A percentile compares a stretch with the other conserved stretches of the same genome.
phyloP scores from a whole-genome alignment of 352 stramenopile species.

The Phytophthora hibernalis region DNA sequence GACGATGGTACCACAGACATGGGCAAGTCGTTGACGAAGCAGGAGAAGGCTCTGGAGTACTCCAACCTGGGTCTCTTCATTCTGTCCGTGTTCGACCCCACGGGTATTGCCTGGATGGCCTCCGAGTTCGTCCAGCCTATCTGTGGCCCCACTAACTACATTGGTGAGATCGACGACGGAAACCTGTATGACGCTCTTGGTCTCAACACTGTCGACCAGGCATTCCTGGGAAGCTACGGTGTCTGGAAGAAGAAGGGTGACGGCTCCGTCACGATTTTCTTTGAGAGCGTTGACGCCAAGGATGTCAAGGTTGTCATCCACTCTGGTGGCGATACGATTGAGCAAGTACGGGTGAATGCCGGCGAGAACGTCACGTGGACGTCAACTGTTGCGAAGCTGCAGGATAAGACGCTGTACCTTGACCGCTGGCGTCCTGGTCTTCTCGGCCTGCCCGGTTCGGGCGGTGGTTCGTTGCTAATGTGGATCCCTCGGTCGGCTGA shows the following conservation, averaged over 20 bases:
- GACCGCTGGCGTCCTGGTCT: slow-evolving; percentile 35
- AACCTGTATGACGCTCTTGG: slow-evolving; percentile 48
- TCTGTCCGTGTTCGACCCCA: slow-evolving; percentile 57
- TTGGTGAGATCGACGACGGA: slow-evolving; percentile 63
- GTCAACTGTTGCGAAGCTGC: slow-evolving; percentile 25
- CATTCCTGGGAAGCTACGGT: slow-evolving; percentile 52
- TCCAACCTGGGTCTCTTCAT: slow-evolving; percentile 46
- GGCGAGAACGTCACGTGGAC: slow-evolving; percentile 28
- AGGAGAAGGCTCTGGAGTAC: slow-evolving; percentile 33
- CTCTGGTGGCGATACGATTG: slow-evolving; percentile 36
- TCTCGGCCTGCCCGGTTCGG: slow-evolving; percentile 24
- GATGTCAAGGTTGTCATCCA: slow-evolving; percentile 36
- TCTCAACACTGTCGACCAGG: slow-evolving; percentile 44
- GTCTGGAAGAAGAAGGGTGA: slow-evolving; percentile 51
- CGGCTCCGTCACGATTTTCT: slow-evolving; percentile 31
- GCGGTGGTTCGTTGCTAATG: slow-evolving; percentile 31
- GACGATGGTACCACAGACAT: slow-evolving; percentile 38
- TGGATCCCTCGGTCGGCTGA: slow-evolving; percentile 37
- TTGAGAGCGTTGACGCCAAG: slow-evolving; percentile 34
- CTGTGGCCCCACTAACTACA: slow-evolving; percentile 51
- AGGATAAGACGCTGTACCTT: slow-evolving; percentile 43
- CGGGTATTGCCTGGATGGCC: slow-evolving; percentile 51
- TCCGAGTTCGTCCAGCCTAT: slow-evolving; percentile 66
- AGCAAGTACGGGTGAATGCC: slow-evolving; percentile 26
- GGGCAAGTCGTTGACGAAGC: slow-evolving; percentile 28